Base-by-base conservation (phyloP, 148 eudicot species). In the Rhododendron ovatum region DNA sequence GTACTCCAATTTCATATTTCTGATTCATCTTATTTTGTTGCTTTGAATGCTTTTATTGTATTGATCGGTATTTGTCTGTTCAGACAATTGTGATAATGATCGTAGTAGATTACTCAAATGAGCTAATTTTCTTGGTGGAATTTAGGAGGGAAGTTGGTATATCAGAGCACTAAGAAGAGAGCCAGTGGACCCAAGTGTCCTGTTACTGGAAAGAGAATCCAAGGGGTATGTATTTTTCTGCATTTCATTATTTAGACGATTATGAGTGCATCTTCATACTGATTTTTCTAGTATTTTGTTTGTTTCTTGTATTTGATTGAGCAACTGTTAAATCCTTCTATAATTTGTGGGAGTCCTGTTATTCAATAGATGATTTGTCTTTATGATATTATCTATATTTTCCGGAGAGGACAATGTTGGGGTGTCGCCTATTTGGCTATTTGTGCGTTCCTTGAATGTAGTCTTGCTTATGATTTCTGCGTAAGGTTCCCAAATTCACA, bases 161-260 rank as follows among this genome's bases (percentile, higher is more conserved):
- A 90, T 69, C 94, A 90, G 88, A 92, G 71, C 87, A 92, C 94
- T 3, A 92, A 92, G 88, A 92, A 92, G 91, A 88, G 94, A 77
- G 94, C 94, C 57, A 92, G 92, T 55, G 94, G 94, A 78, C 94
- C 94, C 41, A 92, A 90, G 61, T 92, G 94, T 75, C 91, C 91
- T 17, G 91, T 92, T 63, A 92, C 94, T 20, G 94, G 94, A 81
- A 92, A 92, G 85, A 88, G 92, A 83, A 90, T 92, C 85, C 92
- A 92, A 84, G 93, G 93, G 90, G 93, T 92, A 90, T 71, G 78
- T 41, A 50, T 7, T 33, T 71, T 14, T 69, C 73, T 86, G n/a
- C 47, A 41, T 37, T 37, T 41, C 5, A 3, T 41, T 37, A 3
- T 7, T 77, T 39, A 12, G 45, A 41, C 15, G 10, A 22, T 77